Conservation (phyloP, 2,329 filamentous ascomycete genomes). For the Calonectria hongkongensis region DNA sequence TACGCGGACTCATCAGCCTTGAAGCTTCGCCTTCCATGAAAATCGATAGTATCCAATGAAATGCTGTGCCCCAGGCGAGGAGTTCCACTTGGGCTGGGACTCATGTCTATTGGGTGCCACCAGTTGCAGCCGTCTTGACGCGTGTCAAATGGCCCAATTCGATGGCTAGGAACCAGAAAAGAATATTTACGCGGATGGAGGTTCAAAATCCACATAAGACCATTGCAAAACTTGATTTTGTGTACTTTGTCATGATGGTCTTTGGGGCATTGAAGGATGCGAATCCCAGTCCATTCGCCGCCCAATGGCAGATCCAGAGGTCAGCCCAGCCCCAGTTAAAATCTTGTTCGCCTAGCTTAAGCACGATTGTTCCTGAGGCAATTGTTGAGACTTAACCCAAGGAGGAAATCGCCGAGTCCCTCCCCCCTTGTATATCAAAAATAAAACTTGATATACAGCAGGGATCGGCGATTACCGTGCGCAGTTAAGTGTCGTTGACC, state of each 20-base stretch:
- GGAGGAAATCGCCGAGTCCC: no score
- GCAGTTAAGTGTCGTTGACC: no score
- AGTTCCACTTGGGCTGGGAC: background rate
- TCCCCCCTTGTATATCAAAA: no score
- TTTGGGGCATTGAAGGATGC: background rate
- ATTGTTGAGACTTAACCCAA: no score
- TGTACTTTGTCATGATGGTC: background rate
- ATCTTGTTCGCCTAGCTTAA: background rate
- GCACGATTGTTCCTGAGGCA: no score
- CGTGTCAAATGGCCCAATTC: background rate
- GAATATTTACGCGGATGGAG: background rate
- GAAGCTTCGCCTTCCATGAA: background rate
- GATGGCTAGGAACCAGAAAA: background rate
- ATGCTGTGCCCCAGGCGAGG: constrained; percentile 1
- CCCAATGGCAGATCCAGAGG: background rate
- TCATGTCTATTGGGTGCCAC: background rate
- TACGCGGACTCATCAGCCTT: background rate
- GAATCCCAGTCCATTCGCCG: background rate
- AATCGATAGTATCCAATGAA: background rate
- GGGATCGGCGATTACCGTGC: no score
- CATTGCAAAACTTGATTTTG: background rate
- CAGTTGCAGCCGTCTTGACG: background rate
- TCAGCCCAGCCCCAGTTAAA: background rate
- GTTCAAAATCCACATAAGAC: background rate
- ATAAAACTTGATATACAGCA: no score